Base-by-base conservation (phyloP, 108 stramenopile species). In the Cyclostephanos tholiformis region DNA sequence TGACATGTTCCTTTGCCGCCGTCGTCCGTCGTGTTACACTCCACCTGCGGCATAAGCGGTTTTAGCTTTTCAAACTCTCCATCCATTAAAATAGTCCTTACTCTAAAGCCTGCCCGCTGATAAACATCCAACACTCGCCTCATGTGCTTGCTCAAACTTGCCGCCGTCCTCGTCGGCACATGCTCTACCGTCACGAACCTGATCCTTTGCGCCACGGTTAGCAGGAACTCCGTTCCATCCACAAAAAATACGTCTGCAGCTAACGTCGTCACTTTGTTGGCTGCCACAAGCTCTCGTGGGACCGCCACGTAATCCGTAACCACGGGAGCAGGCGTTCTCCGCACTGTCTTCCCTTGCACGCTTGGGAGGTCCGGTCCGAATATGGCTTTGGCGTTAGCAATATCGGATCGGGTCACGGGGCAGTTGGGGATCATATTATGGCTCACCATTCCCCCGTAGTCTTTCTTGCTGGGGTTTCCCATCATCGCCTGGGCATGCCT, bases 131-230 rank as follows among this genome's bases (percentile, higher is more conserved):
- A 6, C 19, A 50, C 49, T 2, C 49, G 49, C 19, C 6, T 36
- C 13, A 27, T 4, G 75, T 25, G 10, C 11, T 23, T n/a, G 19
- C 16, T 63, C 32, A 66, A 76, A 76, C 30, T 76, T 69, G 16
- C 22, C 9, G 75, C 50, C 10, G 51, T 80, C 14, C 73, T 55
- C 30, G 8, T 20, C 13, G 79, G 79, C 10, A 35, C 50, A 36
- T 26, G 50, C 36, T 78, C 64, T 0, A 62, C 58, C 0, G 86
- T 87, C 20, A 79, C 14, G 38, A 82, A 76, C 58, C 72, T 50
- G 2, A 87, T 56, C 25, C 73, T 59, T 1, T 51, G 61, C 7
- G 72, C 70, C 6, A 82, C n/a, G 2, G 77, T 75, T 9, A 78
- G 43, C 32, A 32, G 32, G 4, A 32, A 32, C 32, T 2, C 32